Evolutionary conservation across 106 monocot genomes (phyloP), one percentile per base, ranked within the genome.

Genomic region (Phalaenopsis equestris): DNA sequence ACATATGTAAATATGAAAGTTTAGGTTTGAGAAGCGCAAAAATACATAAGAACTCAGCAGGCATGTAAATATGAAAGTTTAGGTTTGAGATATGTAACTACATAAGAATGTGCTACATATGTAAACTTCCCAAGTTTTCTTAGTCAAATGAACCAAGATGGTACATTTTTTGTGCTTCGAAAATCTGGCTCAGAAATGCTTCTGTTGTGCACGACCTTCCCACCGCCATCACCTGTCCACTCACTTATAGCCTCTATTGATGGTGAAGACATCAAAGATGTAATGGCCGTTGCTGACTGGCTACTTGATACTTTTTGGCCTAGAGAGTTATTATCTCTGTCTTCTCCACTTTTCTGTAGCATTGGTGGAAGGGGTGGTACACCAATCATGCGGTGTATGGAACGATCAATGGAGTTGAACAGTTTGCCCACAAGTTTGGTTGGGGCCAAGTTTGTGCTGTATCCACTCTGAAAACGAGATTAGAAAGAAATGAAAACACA

Each of bases 181-280:
- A 99, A 95, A 81, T 99, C 86, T 67, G 99, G 95, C 84, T 99
- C 99, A 61, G 99, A 99, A 64, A 91, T 77, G 78, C 94, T 99
- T 81, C 94, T 88, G 42, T 85, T 91, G 46, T 90, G 92, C 80
- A 83, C 85, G 43, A 41, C 79, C 74, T 83, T 88, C 87, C 77
- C 86, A 21, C 67, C 76, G 42, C 73, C 72, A 80, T 86, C 84
- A 75, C 81, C 87, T 49, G 79, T 65, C 91, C 86, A 88, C 41
- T 93, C 87, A 85, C 86, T 90, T 16, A 99, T 95, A 2, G 87
- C 82, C 75, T 95, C 95, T 37, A 90, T 87, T 36, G 98, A 99
- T 79, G 89, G 82, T 79, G 98, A 99, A 36, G 94, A 87, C 64
- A 91, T 75, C 49, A 99, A 87, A 41, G 94, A 80, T 42, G 98